Percentiles rank a stretch among this genome's conserved stretches.
Evolutionary conservation across 2,329 filamentous ascomycete genomes (phyloP).

Genomic region (Celoporthe dispersa): DNA sequence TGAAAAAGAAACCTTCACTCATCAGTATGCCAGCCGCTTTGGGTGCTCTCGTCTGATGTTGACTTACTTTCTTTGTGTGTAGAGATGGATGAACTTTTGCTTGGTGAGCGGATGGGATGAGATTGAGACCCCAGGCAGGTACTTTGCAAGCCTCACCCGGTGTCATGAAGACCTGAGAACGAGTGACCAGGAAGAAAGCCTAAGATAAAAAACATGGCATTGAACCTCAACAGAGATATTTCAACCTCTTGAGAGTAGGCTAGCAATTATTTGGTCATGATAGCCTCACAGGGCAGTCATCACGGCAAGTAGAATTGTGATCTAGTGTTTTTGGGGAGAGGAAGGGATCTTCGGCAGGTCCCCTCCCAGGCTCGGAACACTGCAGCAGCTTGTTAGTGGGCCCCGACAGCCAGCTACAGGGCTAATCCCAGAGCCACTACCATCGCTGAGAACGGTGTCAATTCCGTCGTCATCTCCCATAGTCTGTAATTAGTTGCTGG

Average conservation of each 20-base stretch:
- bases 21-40: background rate
- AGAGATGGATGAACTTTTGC: background rate
- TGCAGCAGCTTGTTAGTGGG: constrained; percentile 1
- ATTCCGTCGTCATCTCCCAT: constrained; percentile 13
- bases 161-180: constrained; percentile 11
- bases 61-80: constrained; percentile 10
- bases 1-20: background rate
- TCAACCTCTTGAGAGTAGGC: background rate
- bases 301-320: background rate
- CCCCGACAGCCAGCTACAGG: constrained; percentile 1
- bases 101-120: background rate
- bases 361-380: background rate
- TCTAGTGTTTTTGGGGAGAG: background rate
- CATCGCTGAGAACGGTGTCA: background rate
- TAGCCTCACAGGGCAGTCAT: background rate
- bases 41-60: background rate
- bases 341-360: background rate
- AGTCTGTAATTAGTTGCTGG: background rate
- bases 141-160: constrained; percentile 20
- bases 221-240: background rate
- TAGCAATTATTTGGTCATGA: background rate
- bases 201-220: constrained; percentile 14
- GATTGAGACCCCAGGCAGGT: background rate
- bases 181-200: background rate
- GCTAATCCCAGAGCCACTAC: constrained; percentile 13